A percentile compares a stretch with the other conserved stretches of the same genome.
These are phyloP conservation scores for Cylindrodendrum hubeiense DNA, from an alignment of 2,329 filamentous ascomycete genomes.

Conservation along the genomic window DNA sequence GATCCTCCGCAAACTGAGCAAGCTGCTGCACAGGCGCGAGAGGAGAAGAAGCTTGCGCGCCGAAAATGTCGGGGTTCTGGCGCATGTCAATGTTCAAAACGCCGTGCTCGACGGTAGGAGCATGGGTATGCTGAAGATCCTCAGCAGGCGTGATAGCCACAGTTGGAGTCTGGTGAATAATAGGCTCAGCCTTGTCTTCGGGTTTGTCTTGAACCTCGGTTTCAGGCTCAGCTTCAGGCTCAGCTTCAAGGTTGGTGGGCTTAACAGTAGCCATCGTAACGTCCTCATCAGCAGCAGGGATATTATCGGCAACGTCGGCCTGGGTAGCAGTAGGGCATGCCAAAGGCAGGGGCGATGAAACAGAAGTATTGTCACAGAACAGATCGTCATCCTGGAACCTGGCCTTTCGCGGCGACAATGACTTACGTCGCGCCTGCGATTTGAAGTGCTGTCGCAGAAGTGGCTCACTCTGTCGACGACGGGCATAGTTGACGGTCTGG, in stretches of 20 bases:
- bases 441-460: conserved; percentile 44
- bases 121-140: neutral
- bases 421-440: conserved; percentile 42
- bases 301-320: neutral
- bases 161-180: neutral
- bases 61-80: conserved; percentile 52
- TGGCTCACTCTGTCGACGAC: conserved; percentile 52
- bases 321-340: neutral
- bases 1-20: conserved; percentile 42
- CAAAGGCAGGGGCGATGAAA: conserved; percentile 20
- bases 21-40: conserved; percentile 38
- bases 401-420: conserved; percentile 46
- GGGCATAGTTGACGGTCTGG: conserved; percentile 35
- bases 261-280: neutral
- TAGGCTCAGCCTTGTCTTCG: neutral
- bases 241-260: neutral
- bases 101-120: conserved; percentile 31
- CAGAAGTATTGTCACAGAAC: conserved; percentile 31
- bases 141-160: neutral
- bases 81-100: conserved; percentile 52
- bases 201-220: neutral
- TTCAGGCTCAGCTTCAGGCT: neutral
- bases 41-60: conserved; percentile 32
- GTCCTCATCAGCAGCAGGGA: neutral
- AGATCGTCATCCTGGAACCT: conserved; percentile 34